A percentile compares a stretch with the other conserved stretches of the same genome.
Conservation (phyloP, 345 rosid species). For the Leavenworthia alabamica region DNA sequence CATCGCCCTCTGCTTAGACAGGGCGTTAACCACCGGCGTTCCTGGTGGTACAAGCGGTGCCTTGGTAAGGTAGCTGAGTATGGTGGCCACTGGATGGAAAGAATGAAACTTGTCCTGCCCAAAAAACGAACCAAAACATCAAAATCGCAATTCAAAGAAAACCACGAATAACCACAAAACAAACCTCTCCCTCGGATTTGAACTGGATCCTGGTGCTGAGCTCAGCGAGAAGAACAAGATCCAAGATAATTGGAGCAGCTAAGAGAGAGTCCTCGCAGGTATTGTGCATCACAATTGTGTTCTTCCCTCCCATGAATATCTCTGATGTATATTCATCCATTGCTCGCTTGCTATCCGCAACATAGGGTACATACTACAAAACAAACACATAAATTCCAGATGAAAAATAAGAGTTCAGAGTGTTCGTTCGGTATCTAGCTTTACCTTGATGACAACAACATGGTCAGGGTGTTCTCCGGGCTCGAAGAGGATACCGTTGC, state of each 20-base stretch:
- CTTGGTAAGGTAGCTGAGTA: slow-evolving; percentile 95
- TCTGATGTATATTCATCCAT: slow-evolving; percentile 99
- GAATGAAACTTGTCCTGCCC: slow-evolving; percentile 89
- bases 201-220: slow-evolving; percentile 93
- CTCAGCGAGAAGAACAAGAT: slow-evolving; percentile 91
- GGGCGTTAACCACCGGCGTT: slow-evolving; percentile 92
- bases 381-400: not conserved
- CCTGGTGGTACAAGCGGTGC: slow-evolving; percentile 98
- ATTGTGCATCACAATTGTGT: slow-evolving; percentile 93
- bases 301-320: slow-evolving; percentile 95
- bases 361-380: slow-evolving; percentile 80
- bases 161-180: not conserved
- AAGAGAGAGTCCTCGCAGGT: slow-evolving; percentile 93
- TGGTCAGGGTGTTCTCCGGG: slow-evolving; percentile 99
- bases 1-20: slow-evolving; percentile 96
- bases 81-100: slow-evolving; percentile 96
- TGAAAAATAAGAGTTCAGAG: too few relatives aligned
- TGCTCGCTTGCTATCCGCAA: slow-evolving; percentile 92
- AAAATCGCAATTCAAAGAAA: not conserved
- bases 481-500: slow-evolving; percentile 83
- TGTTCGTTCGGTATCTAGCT: not conserved
- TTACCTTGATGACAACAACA: slow-evolving; percentile 96
- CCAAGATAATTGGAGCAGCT: slow-evolving; percentile 97
- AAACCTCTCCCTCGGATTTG: slow-evolving; percentile 82
- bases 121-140: not conserved